Evolutionary conservation across 23 red algal species (phyloP), one percentile per base, ranked within the genome.

Genomic region (Gracilaria domingensis): DNA sequence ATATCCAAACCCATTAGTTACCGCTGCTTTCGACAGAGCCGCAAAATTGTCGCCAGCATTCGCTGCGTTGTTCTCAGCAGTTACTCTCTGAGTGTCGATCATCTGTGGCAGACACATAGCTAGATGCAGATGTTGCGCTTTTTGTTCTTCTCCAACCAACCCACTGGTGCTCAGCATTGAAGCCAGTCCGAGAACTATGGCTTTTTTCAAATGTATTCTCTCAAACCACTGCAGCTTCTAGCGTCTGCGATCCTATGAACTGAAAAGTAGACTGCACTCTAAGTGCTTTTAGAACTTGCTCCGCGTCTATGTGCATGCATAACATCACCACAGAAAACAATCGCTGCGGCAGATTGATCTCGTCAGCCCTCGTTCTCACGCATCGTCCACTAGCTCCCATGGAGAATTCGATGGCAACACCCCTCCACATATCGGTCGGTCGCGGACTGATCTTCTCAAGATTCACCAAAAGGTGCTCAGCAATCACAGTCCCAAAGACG

Each of bases 401-500:
- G 25, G 55, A 75, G 6, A 91, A 32, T 24, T 73, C 42, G 28
- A 91, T 74, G 33, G 74, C 33, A 4, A 81, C 76, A 1, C 39
- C 12, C 30, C 59, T 61, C 13, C 37, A 48, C 51, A 91, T 18
- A 20, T 80, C 57, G 12, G 51, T 49, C 21, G 29, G 48, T 6
- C 55, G 75, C 26, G 57, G 56, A 18, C 24, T 69, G 28, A 81
- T 47, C 16, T 50, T 66, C 13, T 59, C 60, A 49, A 81, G 65
- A 34, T 65, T 69, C 49, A 91, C 26, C 26, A 91, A 61, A 33
- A 91, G 48, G 25, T 40, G 21, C 35, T 91, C 87, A 9, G 87
- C 87, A 47, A 91, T 91, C 76, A 77, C 82, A 0, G 74, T 54
- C 47, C 87, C 87, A 67, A 55, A 80, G 17, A 91, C 75, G 58